Evolutionary conservation across 2,329 filamentous ascomycete species (phyloP), one percentile per base, ranked within the genome.

Genomic region (Capronia americana): DNA sequence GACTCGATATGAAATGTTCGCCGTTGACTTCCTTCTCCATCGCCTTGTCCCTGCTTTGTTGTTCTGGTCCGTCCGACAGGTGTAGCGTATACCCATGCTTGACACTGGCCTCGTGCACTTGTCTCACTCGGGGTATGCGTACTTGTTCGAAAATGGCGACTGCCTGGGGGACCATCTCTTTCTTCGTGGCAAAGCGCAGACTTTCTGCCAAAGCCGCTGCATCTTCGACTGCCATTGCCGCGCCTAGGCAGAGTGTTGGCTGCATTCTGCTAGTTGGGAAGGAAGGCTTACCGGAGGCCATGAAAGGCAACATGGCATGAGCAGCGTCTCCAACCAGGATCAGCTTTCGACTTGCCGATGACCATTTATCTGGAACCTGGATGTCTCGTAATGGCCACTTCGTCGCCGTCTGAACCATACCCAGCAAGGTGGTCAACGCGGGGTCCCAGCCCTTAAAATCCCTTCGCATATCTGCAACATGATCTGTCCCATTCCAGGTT

Each of bases 41-140:
- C 0, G 77, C 79, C 6, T 61, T 72, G 66, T 82, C 80, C 20
- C 81, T 70, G 0, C 79, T 79, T 61, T 73, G 54, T 70, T 82
- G 80, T 46, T 75, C 67, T 0, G 77, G 75, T 0, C 81, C 80
- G 65, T 83, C 80, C 0, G 74, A 61, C 41, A 82, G 79, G 69
- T 84, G 82, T 80, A 81, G 83, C 0, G 85, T 69, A 20, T 78
- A 74, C 0, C 78, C 79, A 65, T 85, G 84, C 1, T 82, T 73
- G 7, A 76, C 73, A 69, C 78, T 81, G 8, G 77, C 82, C 64
- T 78, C 76, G 68, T 80, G 81, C 78, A 80, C 32, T 30, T 28
- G 51, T 38, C 48, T 55, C 20, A 61, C 57, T 51, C 60, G 51
- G n/a, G 34, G 34, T 38, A 26, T 55, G 26, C 60, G 60, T 38